These are phyloP conservation scores for Leptodermis oblonga DNA, from an alignment of 257 asterid genomes.

Conservation along the genomic window DNA sequence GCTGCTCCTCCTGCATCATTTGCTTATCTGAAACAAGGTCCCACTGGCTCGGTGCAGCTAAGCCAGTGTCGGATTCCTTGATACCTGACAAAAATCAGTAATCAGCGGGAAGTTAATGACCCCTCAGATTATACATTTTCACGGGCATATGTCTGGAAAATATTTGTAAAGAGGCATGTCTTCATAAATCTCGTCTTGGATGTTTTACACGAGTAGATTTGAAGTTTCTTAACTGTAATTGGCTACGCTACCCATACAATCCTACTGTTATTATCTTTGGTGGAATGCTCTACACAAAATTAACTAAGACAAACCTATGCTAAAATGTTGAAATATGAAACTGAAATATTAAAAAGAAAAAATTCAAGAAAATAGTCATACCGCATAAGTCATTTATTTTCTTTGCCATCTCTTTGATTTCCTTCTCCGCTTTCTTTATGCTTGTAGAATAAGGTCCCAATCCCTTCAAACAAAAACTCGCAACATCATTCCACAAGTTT, in stretches of 20 bases:
- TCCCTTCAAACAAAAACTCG: constrained; percentile 46
- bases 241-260: not conserved
- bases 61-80: constrained; percentile 94
- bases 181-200: not conserved
- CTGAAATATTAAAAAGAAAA: not conserved
- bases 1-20: constrained; percentile 99
- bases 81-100: constrained; percentile 46
- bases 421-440: constrained; percentile 86
- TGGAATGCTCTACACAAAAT: too few species aligned
- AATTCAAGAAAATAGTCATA: constrained; percentile 25
- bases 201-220: not conserved
- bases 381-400: constrained; percentile 90
- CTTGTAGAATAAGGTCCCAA: constrained; percentile 80
- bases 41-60: constrained; percentile 99
- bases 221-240: not conserved
- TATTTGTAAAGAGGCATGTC: not conserved
- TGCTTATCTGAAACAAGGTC: constrained; percentile 98
- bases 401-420: constrained; percentile 86
- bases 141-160: too few species aligned
- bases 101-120: not conserved
- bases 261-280: not conserved
- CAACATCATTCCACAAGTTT: not conserved
- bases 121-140: not conserved
- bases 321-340: not conserved
- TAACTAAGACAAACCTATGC: not conserved